Evolutionary conservation across 257 asterid species (phyloP), one percentile per base, ranked within the genome.

Genomic region (Solanum arcanum): DNA sequence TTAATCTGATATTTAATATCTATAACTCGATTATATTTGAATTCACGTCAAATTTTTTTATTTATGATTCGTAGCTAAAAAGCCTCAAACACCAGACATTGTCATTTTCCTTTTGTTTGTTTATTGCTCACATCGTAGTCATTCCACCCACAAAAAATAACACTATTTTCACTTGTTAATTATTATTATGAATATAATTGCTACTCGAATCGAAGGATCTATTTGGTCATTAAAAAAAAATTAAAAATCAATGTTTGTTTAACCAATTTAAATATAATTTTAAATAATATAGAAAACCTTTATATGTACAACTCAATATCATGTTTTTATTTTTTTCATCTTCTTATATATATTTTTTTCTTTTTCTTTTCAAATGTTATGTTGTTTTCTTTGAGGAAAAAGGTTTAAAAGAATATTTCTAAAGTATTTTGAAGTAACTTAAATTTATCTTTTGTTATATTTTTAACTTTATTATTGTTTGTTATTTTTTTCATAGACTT

Each of bases 11-110:
- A 0, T 21, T 3, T 0, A 0, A 59, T 3, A 59, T 59, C 3
- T n/a, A 59, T 0, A 59, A n/a, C 21, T 56, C 5, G 1, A 56
- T 0, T 20, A 56, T 56, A 56, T 1, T 0, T 56, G 1, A 20
- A 56, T 18, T 56, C 25, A 1, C 5, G 20, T 4, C 1, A 0
- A 52, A 16, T 16, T 1, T 56, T 7, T 56, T 56, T 4, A 18
- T 56, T 4, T 56, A 0, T 5, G 0, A 3, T 39, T 1, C 10
- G 18, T 56, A 56, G 64, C 11, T 5, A 56, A 56, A 5, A 2
- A 20, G 0, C 20, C 66, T 56, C 25, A 0, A 20, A 56, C 1
- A 10, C 25, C 25, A 35, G 15, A 77, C 5, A 64, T 42, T 33
- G 44, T 33, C 46, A 46, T 46, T 25, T 78, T 46, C 39, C 39